Percentiles rank a stretch among this genome's conserved stretches.
Evolutionary conservation across 2,329 filamentous ascomycete genomes (phyloP).

Genomic region (Teratosphaeria viscida): DNA sequence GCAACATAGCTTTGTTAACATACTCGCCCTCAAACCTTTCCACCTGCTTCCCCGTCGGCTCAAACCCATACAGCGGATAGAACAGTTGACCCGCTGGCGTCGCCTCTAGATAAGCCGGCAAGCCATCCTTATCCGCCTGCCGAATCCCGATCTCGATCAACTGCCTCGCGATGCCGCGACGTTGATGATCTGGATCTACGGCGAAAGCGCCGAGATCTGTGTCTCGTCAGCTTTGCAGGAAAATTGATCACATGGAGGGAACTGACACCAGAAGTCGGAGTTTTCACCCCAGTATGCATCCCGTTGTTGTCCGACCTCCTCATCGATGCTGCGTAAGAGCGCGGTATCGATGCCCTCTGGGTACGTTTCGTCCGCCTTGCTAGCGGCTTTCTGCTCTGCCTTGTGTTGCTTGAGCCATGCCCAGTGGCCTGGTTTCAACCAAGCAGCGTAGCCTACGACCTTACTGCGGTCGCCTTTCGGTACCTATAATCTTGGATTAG

Average conservation of each 20-base stretch:
- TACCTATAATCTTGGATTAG: background rate
- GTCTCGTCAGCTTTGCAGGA: background rate
- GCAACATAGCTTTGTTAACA: constrained; percentile 1
- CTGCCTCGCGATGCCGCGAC: constrained; percentile 10
- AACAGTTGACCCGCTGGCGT: constrained; percentile 6
- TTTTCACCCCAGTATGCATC: constrained; percentile 2
- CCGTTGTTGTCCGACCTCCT: background rate
- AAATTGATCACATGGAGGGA: background rate
- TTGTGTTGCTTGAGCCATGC: background rate
- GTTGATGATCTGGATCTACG: constrained; percentile 12
- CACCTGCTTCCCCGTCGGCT: background rate
- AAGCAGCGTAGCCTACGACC: constrained; percentile 4
- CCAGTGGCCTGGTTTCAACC: background rate
- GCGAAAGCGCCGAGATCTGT: constrained; percentile 9
- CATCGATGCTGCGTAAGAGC: background rate
- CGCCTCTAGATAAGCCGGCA: constrained; percentile 11
- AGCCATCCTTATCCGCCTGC: constrained; percentile 10
- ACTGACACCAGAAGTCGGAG: constrained; percentile 3
- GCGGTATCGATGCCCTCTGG: constrained; percentile 2
- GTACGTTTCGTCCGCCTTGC: background rate
- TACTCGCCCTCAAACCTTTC: background rate
- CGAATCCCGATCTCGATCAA: constrained; percentile 12
- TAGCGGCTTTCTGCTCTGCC: background rate
- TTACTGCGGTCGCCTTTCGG: background rate
- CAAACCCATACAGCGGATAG: constrained; percentile 10